Evolutionary conservation across 164 flowering plant species (phyloP).

Genomic region (Tetracentron sinense): DNA sequence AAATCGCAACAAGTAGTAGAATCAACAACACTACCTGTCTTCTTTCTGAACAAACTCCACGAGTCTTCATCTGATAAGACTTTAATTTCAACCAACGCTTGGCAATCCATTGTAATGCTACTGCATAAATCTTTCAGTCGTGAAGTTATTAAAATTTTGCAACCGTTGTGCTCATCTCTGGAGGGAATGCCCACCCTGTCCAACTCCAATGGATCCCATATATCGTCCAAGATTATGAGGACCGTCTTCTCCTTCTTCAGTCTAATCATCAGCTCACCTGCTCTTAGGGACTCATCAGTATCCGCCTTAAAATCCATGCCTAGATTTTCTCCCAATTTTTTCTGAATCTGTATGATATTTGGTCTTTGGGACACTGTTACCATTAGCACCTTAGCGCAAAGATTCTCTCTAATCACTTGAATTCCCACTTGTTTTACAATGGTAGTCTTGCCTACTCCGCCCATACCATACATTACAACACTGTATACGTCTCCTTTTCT

Average conservation of each 20-base stretch:
- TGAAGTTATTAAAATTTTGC: background rate
- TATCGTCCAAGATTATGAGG: background rate
- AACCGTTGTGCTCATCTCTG: background rate
- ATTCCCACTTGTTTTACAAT: slow-evolving; percentile 11
- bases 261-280: background rate
- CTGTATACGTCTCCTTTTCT: background rate
- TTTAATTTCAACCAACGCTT: background rate
- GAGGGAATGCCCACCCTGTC: background rate
- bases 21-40: background rate
- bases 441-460: too few relatives aligned
- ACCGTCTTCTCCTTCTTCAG: background rate
- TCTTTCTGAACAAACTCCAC: slow-evolving; percentile 9
- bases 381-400: slow-evolving; percentile 8
- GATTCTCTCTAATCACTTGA: background rate
- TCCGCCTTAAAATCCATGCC: background rate
- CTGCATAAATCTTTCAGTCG: background rate
- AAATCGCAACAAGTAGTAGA: background rate
- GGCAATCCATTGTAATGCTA: background rate
- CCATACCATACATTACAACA: slow-evolving; percentile 11
- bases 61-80: background rate
- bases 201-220: background rate
- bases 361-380: slow-evolving; percentile 1
- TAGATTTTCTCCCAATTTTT: slow-evolving; percentile 5
- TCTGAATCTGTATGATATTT: slow-evolving; percentile 1
- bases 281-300: background rate